Conservation (phyloP, 352 stramenopile species). For the Globisporangium perplexum region DNA sequence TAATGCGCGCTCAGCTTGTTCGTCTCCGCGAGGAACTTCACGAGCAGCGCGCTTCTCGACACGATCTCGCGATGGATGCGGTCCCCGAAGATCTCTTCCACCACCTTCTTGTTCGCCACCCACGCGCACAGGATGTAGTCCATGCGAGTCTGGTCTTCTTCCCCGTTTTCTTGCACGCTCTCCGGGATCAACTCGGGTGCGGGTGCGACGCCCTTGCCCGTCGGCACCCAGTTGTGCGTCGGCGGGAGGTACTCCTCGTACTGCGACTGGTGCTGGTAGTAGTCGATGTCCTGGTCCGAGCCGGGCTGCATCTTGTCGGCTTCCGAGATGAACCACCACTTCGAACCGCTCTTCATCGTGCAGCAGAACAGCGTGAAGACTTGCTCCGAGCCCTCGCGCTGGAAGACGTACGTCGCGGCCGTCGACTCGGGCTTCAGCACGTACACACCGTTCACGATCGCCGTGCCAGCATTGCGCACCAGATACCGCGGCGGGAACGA, state of each 20-base stretch:
- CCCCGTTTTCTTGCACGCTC: constrained; percentile 45
- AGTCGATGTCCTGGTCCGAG: constrained; percentile 98
- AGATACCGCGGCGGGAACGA: constrained; percentile 87
- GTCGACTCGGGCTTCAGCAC: constrained; percentile 65
- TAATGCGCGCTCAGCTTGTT: constrained; percentile 60
- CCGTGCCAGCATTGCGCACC: constrained; percentile 87
- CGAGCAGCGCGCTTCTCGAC: constrained; percentile 65
- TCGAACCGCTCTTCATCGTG: constrained; percentile 96
- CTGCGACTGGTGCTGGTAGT: constrained; percentile 97
- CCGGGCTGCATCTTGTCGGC: constrained; percentile 95
- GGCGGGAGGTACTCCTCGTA: constrained; percentile 92
- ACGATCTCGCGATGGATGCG: constrained; percentile 87
- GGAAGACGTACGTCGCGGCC: constrained; percentile 70
- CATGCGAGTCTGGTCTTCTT: constrained; percentile 40
- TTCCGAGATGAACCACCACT: constrained; percentile 99
- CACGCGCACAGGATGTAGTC: constrained; percentile 72
- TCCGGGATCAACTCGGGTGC: constrained; percentile 68
- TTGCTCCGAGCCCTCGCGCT: constrained; percentile 61
- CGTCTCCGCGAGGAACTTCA: constrained; percentile 84
- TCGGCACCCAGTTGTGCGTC: constrained; percentile 85
- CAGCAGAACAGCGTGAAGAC: constrained; percentile 96
- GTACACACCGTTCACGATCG: constrained; percentile 93
- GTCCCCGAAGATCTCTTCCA: constrained; percentile 86
- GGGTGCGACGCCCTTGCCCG: constrained; percentile 62
- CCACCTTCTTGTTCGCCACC: constrained; percentile 68